These are phyloP conservation scores for Phytophthora sansomeana DNA, from an alignment of 352 stramenopile genomes.

Conservation along the genomic window DNA sequence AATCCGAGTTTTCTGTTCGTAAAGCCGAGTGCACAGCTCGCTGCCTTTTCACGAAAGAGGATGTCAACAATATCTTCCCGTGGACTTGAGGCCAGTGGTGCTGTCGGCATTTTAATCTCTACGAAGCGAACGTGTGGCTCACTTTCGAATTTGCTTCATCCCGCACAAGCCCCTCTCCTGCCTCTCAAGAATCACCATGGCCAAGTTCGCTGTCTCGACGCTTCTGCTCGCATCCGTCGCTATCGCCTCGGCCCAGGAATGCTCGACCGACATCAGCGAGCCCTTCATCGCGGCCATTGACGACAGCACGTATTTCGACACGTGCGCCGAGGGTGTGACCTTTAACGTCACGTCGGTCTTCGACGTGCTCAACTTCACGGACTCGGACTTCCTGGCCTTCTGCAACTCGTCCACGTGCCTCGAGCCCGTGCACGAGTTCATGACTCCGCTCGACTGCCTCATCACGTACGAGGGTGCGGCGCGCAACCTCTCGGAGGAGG, in stretches of 20 bases:
- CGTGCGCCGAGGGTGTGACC: constrained; percentile 53
- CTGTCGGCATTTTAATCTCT: not conserved
- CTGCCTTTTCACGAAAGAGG: not conserved
- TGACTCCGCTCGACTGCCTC: constrained; percentile 51
- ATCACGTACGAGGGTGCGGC: constrained; percentile 52
- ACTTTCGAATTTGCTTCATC: constrained; percentile 25
- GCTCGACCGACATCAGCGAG: constrained; percentile 44
- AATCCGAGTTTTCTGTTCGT: not conserved
- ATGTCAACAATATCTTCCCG: constrained; percentile 5
- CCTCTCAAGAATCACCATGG: constrained; percentile 11
- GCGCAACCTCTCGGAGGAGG: constrained; percentile 49
- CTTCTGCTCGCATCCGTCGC: constrained; percentile 34
- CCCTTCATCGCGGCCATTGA: constrained; percentile 46
- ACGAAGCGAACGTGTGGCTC: not conserved
- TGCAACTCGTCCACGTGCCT: constrained; percentile 67
- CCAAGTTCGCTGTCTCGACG: constrained; percentile 28
- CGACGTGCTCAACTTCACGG: constrained; percentile 55
- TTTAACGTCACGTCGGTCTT: constrained; percentile 62
- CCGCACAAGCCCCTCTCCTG: constrained; percentile 18
- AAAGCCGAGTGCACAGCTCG: not conserved
- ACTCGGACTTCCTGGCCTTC: constrained; percentile 55
- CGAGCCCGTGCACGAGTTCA: constrained; percentile 60
- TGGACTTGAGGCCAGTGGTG: not conserved
- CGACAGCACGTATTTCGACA: constrained; percentile 63
- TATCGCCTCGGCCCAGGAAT: constrained; percentile 36